Base-by-base conservation (phyloP, 306 rosid species). In the Inga leiocalycina region DNA sequence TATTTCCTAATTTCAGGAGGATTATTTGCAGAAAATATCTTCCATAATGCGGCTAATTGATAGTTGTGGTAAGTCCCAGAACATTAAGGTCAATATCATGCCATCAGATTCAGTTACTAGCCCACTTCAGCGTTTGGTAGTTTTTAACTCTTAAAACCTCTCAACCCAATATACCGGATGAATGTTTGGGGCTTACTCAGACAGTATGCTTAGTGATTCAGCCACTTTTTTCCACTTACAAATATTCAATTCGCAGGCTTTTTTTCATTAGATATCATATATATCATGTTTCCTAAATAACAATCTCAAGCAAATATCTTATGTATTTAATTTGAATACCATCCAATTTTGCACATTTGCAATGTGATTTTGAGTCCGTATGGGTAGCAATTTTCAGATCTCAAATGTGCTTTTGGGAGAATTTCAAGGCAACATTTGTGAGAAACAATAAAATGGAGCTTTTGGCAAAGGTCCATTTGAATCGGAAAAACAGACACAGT, bases 61-160 rank as follows among this genome's bases (percentile, higher is more conserved):
- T 71, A 71, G 78, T 27, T 83, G 6, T 70, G 16, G 34, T 70
- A 84, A 82, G 81, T 84, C 88, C 56, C 86, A 87, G 83, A 84
- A 43, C 46, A 24, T 82, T 11, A 62, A 69, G 22, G 71, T 75
- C 59, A 87, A 51, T 75, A 54, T 2, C 52, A 84, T 70, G 87
- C 35, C 81, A 41, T n/a, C 84, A 67, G 87, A 88, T 79, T 52
- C 85, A 43, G 81, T 44, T 39, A 82, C 80, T 73, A 72, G 74
- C 27, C 45, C 2, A 49, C 49, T 74, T 48, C 49, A 49, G 45
- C 27, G 9, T 30, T 74, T 30, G 14, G 44, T 27, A 39, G 15
- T 17, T 32, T 54, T 75, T 34, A 78, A 66, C 78, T 74, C 69
- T 37, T 80, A 79, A 88, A 66, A 82, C 84, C 52, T 75, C 15